Evolutionary conservation across 441 rosid species (phyloP), one percentile per base, ranked within the genome.

Genomic region (Erodium moschatum): DNA sequence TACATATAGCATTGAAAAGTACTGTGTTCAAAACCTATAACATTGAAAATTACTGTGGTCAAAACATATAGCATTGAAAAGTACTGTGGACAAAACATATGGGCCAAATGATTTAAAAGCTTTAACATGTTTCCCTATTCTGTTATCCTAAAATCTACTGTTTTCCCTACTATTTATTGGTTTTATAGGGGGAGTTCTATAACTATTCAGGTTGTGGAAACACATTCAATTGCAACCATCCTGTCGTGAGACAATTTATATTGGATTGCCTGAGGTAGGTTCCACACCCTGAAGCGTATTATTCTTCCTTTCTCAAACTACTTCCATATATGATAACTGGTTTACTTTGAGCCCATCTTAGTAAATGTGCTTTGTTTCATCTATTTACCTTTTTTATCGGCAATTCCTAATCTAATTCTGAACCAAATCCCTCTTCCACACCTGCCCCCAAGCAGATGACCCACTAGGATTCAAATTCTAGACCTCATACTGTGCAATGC

Each of bases 201-300:
- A 93, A 93, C 68, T 91, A 93, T 85, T 91, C 98, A 33, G 98
- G 98, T 61, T 93, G 97, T 78, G 98, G 98, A 68, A 93, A 93
- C 78, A 93, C 98, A 71, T 86, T 93, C 80, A 93, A 93, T 77
- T 93, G 98, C 85, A 93, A 91, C 78, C 98, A 93, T 86, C 98
- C 97, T 67, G 85, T 84, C 75, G 97, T 89, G 72, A 96, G 97
- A 56, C 97, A 89, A 72, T 89, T 88, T 73, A 87, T 88, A 73
- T 76, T 89, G 79, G 98, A 93, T 72, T 85, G 96, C 85, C 77
- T 93, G 74, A 91, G 98, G 97, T 93, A 83, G 67, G 69, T 46
- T 72, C 9, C 29, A 42, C 10, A 38, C 66, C 68, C 16, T 72
- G 15, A 7, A 16, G 40, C 64, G 16, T 66, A 67, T 65, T 64